Conservation (phyloP, 129 eudicot species). For the Tagetes erecta region DNA sequence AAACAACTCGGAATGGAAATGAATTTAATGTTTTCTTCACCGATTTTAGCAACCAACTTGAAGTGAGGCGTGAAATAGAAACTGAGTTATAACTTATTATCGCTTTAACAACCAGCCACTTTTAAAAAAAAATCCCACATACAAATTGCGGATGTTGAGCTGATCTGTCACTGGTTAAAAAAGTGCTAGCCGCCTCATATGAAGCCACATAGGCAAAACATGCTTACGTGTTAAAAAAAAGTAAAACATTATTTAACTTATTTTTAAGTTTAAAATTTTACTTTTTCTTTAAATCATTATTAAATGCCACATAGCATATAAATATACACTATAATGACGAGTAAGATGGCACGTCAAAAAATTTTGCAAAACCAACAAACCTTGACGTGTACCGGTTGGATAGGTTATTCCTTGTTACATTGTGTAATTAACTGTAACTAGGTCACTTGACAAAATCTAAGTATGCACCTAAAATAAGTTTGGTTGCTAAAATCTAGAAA, state of each 20-base stretch:
- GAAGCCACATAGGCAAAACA: conserved; percentile 2
- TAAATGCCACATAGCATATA: neutral
- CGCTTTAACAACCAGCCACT: neutral
- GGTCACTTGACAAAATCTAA: neutral
- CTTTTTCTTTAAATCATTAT: neutral
- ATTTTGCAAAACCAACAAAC: neutral
- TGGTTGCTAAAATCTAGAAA: neutral
- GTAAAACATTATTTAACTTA: neutral
- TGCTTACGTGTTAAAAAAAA: neutral
- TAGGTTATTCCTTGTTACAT: neutral
- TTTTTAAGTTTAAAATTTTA: neutral
- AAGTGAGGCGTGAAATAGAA: neutral
- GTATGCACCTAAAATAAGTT: neutral
- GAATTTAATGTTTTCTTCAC: neutral
- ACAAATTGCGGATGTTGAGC: neutral
- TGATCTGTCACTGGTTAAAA: neutral
- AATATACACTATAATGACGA: neutral
- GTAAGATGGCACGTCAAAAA: neutral
- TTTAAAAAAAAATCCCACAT: neutral
- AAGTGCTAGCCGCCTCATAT: neutral
- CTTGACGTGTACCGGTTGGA: neutral
- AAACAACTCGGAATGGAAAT: neutral
- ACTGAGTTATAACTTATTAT: neutral
- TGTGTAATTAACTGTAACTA: neutral
- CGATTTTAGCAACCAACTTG: neutral